Percentiles rank a stretch among this genome's conserved stretches.
Conservation (phyloP, 2,329 filamentous ascomycete genomes). For the Aspergillus caelatus region DNA sequence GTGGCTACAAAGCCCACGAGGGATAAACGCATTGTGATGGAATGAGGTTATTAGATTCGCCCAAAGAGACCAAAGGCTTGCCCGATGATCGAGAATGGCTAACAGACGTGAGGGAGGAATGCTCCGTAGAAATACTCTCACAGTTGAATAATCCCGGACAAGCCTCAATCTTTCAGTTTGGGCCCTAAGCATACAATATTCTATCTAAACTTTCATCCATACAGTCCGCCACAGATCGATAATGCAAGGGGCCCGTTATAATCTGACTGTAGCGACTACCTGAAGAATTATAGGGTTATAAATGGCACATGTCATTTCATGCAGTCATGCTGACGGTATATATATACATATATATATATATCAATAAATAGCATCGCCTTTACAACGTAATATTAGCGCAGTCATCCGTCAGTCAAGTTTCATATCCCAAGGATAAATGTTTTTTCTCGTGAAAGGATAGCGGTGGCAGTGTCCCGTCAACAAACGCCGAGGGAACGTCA, state of each 20-base stretch:
- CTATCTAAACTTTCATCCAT: neutral
- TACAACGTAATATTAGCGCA: too few species aligned
- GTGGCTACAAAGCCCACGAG: neutral
- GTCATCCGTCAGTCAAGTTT: neutral
- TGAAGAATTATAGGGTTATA: neutral
- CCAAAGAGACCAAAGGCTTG: neutral
- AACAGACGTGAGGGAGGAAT: neutral
- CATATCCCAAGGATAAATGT: neutral
- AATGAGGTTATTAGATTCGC: neutral
- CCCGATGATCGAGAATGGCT: neutral
- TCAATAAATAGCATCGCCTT: neutral
- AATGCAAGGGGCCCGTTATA: neutral
- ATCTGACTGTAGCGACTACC: neutral
- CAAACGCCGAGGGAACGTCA: neutral
- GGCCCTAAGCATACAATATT: neutral
- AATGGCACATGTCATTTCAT: neutral
- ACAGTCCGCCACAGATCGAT: neutral
- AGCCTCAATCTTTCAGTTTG: neutral
- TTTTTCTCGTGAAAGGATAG: neutral
- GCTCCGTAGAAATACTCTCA: neutral
- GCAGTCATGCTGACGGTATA: neutral
- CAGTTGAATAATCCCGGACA: neutral
- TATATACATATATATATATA: neutral
- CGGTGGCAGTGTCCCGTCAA: too few species aligned
- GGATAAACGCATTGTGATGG: conserved; percentile 7